Evolutionary conservation across 2,329 filamentous ascomycete genomes (phyloP), one percentile per base, ranked within the genome.

Genomic region (Tolypocladium paradoxum): DNA sequence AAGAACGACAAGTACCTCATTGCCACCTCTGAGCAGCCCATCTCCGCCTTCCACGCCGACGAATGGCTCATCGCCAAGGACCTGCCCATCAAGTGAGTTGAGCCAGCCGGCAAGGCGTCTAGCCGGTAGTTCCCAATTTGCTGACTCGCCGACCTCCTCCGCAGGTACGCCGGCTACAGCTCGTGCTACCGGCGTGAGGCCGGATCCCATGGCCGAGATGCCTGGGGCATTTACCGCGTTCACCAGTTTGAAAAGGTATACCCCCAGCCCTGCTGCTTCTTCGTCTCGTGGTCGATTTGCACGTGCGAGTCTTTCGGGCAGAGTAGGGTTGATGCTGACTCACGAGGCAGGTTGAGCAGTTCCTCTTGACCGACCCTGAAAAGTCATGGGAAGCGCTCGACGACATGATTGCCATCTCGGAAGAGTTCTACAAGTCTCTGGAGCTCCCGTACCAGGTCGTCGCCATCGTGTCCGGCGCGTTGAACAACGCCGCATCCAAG

Each of bases 141-240:
- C 43, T 47, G 43, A 47, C 43, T 16, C 16, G 43, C 18, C 4
- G n/a, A 6, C 11, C 16, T 5, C 43, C 2, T 11, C 11, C 22
- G 14, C 90, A 93, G 88, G 73, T 88, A 89, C 66, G 87, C 90
- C 45, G 93, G 93, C 8, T 96, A 92, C 76, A 91, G 85, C 62
- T 96, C 92, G 33, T 96, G 91, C 71, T 99, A 96, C 77, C 82
- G 93, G 61, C 91, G 95, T 73, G 93, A 99, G 70, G 93, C 93
- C 40, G 93, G 93, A 52, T 85, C 88, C 22, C 92, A 72, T 57
- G 72, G 90, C 33, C 87, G 90, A 67, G 90, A 99, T 68, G 92
- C 92, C 1, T 99, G 93, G 93, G 93, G 93, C 53, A 90, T 97
- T 57, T 99, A 96, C 81, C 86, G 93, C 59, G 91, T 97, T 31